Evolutionary conservation across 2,329 filamentous ascomycete genomes (phyloP).

Genomic region (Paraphaeosphaeria minitans): DNA sequence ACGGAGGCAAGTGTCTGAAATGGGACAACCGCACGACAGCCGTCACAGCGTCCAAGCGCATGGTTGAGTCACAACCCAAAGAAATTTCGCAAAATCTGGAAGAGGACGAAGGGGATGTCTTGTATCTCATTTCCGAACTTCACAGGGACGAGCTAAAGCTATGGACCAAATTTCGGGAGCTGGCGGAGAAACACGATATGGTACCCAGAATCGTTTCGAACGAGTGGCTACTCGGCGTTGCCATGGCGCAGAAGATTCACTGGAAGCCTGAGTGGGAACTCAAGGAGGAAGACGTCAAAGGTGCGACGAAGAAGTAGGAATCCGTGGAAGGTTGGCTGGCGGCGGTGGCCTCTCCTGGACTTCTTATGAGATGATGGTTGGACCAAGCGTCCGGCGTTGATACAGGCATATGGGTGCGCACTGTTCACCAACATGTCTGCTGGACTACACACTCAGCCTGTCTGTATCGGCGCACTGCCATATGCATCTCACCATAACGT

Average conservation of each 20-base stretch:
- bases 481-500: neutral
- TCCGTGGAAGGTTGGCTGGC: slow-evolving; percentile 5
- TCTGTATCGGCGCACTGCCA: neutral
- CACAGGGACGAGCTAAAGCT: slow-evolving; percentile 71
- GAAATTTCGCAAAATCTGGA: slow-evolving; percentile 63
- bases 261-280: slow-evolving; percentile 43
- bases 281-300: slow-evolving; percentile 37
- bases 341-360: slow-evolving; percentile 8
- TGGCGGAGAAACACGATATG: slow-evolving; percentile 80
- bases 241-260: slow-evolving; percentile 80
- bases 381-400: slow-evolving; percentile 26
- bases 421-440: neutral
- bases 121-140: slow-evolving; percentile 78
- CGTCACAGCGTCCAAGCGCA: slow-evolving; percentile 56
- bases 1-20: slow-evolving; percentile 80
- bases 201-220: slow-evolving; percentile 78
- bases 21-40: slow-evolving; percentile 77
- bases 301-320: slow-evolving; percentile 19
- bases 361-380: neutral
- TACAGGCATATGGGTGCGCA: slow-evolving; percentile 13
- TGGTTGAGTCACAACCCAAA: slow-evolving; percentile 27
- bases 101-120: slow-evolving; percentile 59
- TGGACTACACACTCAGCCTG: neutral
- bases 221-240: slow-evolving; percentile 89
- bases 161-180: slow-evolving; percentile 79